These are phyloP conservation scores for Colletotrichum trifolii DNA, from an alignment of 2,329 filamentous ascomycete genomes.

Conservation along the genomic window DNA sequence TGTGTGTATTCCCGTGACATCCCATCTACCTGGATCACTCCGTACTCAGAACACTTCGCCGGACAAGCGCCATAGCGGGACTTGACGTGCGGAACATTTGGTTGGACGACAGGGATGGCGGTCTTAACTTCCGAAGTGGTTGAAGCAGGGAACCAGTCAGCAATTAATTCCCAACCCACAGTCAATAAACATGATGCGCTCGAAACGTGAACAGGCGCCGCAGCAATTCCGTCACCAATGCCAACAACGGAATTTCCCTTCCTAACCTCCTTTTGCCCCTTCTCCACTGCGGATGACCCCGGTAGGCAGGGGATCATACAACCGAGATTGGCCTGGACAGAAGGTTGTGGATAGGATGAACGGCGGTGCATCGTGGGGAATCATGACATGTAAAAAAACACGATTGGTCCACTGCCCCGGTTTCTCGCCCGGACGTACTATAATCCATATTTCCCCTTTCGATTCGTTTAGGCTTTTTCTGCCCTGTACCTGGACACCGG, in stretches of 20 bases:
- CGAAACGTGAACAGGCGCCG: constrained; percentile 4
- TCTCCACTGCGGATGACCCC: neutral
- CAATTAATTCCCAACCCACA: neutral
- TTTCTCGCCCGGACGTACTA: too few species aligned
- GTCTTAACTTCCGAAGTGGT: neutral
- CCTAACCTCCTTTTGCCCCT: neutral
- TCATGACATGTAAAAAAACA: too few species aligned
- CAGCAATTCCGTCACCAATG: constrained; percentile 7
- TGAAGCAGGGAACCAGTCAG: neutral
- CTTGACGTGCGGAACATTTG: neutral
- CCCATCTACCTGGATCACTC: neutral
- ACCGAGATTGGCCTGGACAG: too few species aligned
- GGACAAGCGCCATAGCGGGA: constrained; percentile 5
- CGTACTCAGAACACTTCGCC: constrained; percentile 5
- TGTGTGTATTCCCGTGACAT: neutral
- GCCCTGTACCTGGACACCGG: too few species aligned
- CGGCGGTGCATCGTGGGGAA: too few species aligned
- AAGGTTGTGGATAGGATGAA: too few species aligned
- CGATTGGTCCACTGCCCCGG: too few species aligned
- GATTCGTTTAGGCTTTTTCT: too few species aligned
- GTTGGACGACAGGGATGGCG: neutral
- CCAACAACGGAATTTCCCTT: neutral
- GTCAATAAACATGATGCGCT: constrained; percentile 6
- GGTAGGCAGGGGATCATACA: too few species aligned
- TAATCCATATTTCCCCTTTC: too few species aligned